phyloP scores from a whole-genome alignment of 257 asterid species.

The Apocynum venetum region DNA sequence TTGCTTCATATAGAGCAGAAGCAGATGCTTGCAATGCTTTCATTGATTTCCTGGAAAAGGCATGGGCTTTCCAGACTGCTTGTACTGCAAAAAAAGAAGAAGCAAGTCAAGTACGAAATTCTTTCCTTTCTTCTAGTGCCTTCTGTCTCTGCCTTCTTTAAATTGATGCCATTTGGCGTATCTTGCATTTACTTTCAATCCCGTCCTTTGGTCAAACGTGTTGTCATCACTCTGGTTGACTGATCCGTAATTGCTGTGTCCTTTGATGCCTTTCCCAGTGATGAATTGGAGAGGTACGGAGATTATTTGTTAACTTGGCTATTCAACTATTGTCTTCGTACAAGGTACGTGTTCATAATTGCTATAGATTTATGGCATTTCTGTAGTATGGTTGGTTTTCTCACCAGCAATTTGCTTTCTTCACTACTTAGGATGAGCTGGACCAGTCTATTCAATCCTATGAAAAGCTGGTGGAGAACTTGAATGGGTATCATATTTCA shows the following conservation, averaged over 20 bases:
- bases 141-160: background rate
- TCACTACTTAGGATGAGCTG: slow-evolving; percentile 62
- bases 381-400: background rate
- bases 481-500: slow-evolving; percentile 45
- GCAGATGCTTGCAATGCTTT: slow-evolving; percentile 80
- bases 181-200: background rate
- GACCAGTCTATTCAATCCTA: slow-evolving; percentile 39
- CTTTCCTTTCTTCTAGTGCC: slow-evolving; percentile 8
- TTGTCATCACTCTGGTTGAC: background rate
- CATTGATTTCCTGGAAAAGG: slow-evolving; percentile 56
- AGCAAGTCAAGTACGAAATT: slow-evolving; percentile 57
- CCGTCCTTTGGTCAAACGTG: slow-evolving; percentile 1
- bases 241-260: slow-evolving; percentile 6
- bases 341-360: slow-evolving; percentile 46
- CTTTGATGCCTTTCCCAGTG: slow-evolving; percentile 36
- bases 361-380: background rate
- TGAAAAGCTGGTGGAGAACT: slow-evolving; percentile 46
- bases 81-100: slow-evolving; percentile 43
- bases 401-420: slow-evolving; percentile 17
- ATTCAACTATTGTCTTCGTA: slow-evolving; percentile 44
- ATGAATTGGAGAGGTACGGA: slow-evolving; percentile 62
- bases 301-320: slow-evolving; percentile 58
- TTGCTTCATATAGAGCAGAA: slow-evolving; percentile 70
- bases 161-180: background rate
- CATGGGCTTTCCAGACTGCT: slow-evolving; percentile 55